Evolutionary conservation across 495 filamentous ascomycete species (phyloP).

Genomic region (Poronia punctata): DNA sequence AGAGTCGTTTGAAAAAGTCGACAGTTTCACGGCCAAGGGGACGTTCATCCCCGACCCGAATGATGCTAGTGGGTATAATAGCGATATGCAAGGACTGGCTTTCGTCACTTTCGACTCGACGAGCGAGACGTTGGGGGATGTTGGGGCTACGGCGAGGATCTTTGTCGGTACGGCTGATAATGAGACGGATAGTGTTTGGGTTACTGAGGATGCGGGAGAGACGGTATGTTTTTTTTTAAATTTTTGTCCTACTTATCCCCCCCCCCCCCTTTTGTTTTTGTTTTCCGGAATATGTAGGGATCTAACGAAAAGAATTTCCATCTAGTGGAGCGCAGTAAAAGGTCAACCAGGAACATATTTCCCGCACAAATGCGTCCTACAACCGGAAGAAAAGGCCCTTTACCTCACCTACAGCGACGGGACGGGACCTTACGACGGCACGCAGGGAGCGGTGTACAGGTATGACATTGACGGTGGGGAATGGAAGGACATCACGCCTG

Average conservation of each 20-base stretch:
- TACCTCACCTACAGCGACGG: constrained; percentile 53
- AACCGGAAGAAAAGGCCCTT: constrained; percentile 46
- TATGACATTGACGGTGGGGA: constrained; percentile 42
- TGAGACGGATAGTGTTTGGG: constrained; percentile 44
- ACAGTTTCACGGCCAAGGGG: constrained; percentile 47
- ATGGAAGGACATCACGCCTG: constrained; percentile 52
- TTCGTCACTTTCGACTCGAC: constrained; percentile 53
- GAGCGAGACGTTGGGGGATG: constrained; percentile 28
- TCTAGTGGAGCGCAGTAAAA: constrained; percentile 41
- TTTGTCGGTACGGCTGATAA: constrained; percentile 52
- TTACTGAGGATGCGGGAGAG: constrained; percentile 46
- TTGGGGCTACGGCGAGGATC: constrained; percentile 48
- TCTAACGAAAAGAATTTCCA: too few relatives aligned
- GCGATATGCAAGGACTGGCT: constrained; percentile 44
- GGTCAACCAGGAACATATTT: constrained; percentile 46
- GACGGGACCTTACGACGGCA: constrained; percentile 50
- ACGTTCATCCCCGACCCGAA: constrained; percentile 40
- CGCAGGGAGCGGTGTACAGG: constrained; percentile 42
- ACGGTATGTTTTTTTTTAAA: constrained; percentile 24
- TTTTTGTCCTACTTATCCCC: too few relatives aligned
- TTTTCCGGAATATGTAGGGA: too few relatives aligned
- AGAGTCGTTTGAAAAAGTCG: constrained; percentile 50
- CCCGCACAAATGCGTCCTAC: constrained; percentile 49
- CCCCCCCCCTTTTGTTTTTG: too few relatives aligned
- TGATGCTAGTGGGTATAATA: constrained; percentile 38